Base-by-base conservation (phyloP, 768 basidiomycete species). In the Leucogyrophana mollusca region DNA sequence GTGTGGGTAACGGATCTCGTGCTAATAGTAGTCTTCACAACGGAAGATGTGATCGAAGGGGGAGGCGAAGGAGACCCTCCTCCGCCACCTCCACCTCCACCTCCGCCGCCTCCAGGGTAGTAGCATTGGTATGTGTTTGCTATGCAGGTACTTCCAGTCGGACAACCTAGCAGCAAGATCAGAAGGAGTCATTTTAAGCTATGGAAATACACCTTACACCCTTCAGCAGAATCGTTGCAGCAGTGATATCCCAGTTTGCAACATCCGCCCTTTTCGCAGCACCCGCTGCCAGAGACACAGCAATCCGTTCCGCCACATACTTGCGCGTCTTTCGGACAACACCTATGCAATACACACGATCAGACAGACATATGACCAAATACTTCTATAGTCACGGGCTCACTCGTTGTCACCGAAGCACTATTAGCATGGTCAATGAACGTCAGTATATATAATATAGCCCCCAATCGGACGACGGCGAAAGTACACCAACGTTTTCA, bases 191-290 rank as follows among this genome's bases (percentile, higher is more conserved):
- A 9, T 4, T 1, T 18, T 7, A 23, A 37, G 22, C 9, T 16
- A 33, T 22, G 10, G 6, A 9, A n/a, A 56, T n/a, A n/a, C n/a
- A n/a, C n/a, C 60, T 20, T 39, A 62, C 61, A 62, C 44, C 48
- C 54, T 23, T 61, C 61, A 22, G 34, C 25, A 8, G 34, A 34
- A 25, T 62, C 61, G 25, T 46, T 53, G 24, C 60, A 61, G 16
- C 61, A 62, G 18, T 43, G 33, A 20, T 4, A 14, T 35, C 57
- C 53, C 5, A 34, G 0, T 21, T 17, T 34, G 16, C 58, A 60
- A 17, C 59, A 60, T 7, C 9, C 14, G 0, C 0, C 4, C n/a
- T 16, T 51, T 2, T 0, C 32, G 27, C 58, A 59, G 37, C 57
- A 59, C 9, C 4, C 18, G n/a, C 49, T 36, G 23, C 48, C 53